These are phyloP conservation scores for Colletotrichum filicis DNA, from an alignment of 2,329 filamentous ascomycete genomes.

Conservation along the genomic window DNA sequence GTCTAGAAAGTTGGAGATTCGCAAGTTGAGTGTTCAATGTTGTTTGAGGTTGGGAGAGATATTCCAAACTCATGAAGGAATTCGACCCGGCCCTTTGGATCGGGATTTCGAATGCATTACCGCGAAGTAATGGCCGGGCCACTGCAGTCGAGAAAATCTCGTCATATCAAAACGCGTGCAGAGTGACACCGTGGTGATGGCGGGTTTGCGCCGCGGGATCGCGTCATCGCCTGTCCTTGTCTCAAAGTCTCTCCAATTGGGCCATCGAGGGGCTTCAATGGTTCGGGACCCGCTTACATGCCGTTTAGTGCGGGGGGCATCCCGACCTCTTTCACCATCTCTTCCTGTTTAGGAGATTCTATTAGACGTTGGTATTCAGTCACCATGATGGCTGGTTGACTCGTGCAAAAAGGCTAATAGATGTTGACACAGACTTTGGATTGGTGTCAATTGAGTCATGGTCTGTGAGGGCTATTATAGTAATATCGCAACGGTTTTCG, in stretches of 20 bases:
- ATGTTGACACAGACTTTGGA: not conserved
- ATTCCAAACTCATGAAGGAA: not conserved
- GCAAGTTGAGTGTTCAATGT: not conserved
- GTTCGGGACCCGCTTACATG: slow-evolving; percentile 12
- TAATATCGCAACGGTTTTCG: not conserved
- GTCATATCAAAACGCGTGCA: not conserved
- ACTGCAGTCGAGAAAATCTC: not conserved
- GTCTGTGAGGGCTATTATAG: not conserved
- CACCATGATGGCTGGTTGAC: not conserved
- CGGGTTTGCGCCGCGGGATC: slow-evolving; percentile 30
- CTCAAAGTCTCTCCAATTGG: slow-evolving; percentile 14
- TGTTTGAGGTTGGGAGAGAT: not conserved
- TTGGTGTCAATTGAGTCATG: not conserved
- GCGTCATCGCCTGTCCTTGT: slow-evolving; percentile 25
- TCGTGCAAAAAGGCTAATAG: not conserved
- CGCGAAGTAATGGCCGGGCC: slow-evolving; percentile 12
- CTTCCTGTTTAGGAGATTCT: not conserved
- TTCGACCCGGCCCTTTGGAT: not conserved
- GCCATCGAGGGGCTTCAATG: slow-evolving; percentile 2
- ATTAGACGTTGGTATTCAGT: not conserved
- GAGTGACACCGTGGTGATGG: slow-evolving; percentile 13
- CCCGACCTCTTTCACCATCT: not conserved
- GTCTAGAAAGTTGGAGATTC: not conserved
- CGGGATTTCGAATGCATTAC: slow-evolving; percentile 18
- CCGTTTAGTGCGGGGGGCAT: slow-evolving; percentile 13